Conservation (phyloP, 768 basidiomycete genomes). For the Mycena galericulata region DNA sequence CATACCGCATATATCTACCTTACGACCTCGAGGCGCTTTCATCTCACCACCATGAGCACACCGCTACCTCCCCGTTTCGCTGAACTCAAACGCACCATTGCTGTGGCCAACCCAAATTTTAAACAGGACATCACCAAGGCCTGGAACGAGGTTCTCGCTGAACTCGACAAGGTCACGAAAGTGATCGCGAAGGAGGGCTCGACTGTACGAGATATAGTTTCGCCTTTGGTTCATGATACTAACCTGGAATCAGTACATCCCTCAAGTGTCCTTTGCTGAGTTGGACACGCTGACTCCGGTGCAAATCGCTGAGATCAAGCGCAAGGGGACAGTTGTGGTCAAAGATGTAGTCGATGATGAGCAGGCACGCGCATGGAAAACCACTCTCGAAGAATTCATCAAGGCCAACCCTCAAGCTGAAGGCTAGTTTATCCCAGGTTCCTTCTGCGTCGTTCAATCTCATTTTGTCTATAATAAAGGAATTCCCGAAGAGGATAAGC, state of each 20-base stretch:
- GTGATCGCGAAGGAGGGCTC: constrained; percentile 54
- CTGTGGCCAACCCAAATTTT: constrained; percentile 47
- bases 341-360: constrained; percentile 60
- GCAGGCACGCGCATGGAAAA: constrained; percentile 62
- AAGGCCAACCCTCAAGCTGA: constrained; percentile 59
- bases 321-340: constrained; percentile 64
- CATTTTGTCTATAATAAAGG: constrained; percentile 45
- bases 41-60: constrained; percentile 4
- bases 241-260: constrained; percentile 57
- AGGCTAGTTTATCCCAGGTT: constrained; percentile 44
- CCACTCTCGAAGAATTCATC: constrained; percentile 60
- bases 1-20: constrained; percentile 3
- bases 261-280: constrained; percentile 62
- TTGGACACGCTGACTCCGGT: constrained; percentile 54
- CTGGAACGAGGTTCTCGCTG: constrained; percentile 61
- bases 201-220: constrained; percentile 43
- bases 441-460: not conserved
- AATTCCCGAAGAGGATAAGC: constrained; percentile 61
- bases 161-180: constrained; percentile 53
- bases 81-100: constrained; percentile 33
- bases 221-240: not conserved
- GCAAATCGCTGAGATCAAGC: constrained; percentile 55
- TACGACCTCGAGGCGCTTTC: constrained; percentile 8
- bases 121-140: constrained; percentile 54
- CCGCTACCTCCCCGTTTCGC: constrained; percentile 24